phyloP scores from a whole-genome alignment of 768 basidiomycete genomes.

The Pleurotus citrinopileatus region DNA sequence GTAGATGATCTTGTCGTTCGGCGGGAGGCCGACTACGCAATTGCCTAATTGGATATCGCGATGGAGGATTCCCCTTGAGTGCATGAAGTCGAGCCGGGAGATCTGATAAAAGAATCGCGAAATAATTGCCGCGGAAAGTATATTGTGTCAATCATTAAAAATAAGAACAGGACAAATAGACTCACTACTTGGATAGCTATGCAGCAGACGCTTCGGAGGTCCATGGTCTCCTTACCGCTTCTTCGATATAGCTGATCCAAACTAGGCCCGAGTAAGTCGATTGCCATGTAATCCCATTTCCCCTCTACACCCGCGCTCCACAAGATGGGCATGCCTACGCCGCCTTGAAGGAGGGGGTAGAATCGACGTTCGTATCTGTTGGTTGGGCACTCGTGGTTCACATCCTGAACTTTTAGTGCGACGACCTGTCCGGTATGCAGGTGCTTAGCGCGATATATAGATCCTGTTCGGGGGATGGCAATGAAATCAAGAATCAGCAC shows the following conservation, averaged over 20 bases:
- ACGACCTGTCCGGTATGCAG: constrained; percentile 56
- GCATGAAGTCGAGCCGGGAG: constrained; percentile 71
- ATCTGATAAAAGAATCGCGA: constrained; percentile 44
- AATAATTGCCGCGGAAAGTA: background rate
- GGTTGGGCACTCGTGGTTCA: constrained; percentile 72
- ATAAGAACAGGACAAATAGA: too few species aligned
- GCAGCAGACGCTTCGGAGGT: constrained; percentile 68
- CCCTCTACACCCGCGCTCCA: constrained; percentile 58
- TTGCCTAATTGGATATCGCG: constrained; percentile 82
- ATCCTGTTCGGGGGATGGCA: constrained; percentile 40
- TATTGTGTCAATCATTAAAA: background rate
- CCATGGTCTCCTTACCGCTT: constrained; percentile 56
- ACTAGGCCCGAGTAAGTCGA: constrained; percentile 70
- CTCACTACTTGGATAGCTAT: constrained; percentile 78
- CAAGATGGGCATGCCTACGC: constrained; percentile 70
- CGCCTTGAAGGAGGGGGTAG: constrained; percentile 71
- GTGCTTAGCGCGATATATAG: constrained; percentile 64
- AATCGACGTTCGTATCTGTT: constrained; percentile 68
- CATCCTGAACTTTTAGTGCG: constrained; percentile 70
- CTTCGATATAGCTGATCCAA: constrained; percentile 60
- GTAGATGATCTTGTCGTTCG: constrained; percentile 60
- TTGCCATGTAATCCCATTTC: constrained; percentile 71
- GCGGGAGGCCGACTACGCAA: constrained; percentile 59
- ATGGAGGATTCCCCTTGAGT: constrained; percentile 68
- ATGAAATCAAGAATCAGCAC: constrained; percentile 6